Conservation (phyloP, 768 basidiomycete species). For the Amanita rimosa region DNA sequence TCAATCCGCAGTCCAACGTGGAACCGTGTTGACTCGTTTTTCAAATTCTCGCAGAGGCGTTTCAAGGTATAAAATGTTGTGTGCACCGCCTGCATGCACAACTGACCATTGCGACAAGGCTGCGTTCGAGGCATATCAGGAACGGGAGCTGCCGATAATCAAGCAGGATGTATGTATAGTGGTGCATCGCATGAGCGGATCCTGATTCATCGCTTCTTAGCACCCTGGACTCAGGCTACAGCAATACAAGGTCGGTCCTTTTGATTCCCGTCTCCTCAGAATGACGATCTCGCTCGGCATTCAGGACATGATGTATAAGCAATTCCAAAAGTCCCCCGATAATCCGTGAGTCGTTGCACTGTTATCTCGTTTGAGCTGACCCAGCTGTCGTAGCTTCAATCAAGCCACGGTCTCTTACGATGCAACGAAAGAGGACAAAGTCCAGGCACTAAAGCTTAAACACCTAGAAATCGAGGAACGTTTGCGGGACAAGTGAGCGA, state of each 20-base stretch:
- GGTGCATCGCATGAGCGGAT: slow-evolving; percentile 3
- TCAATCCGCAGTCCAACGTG: background rate
- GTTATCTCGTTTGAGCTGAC: background rate
- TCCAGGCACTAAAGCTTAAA: slow-evolving; percentile 62
- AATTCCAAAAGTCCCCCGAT: slow-evolving; percentile 94
- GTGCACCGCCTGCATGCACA: background rate
- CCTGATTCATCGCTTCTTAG: slow-evolving; percentile 22
- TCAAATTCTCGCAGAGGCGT: slow-evolving; percentile 45
- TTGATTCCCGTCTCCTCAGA: background rate
- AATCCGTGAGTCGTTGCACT: slow-evolving; percentile 59
- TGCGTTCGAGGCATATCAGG: slow-evolving; percentile 86
- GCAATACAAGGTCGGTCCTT: slow-evolving; percentile 64
- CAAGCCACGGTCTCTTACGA: slow-evolving; percentile 73
- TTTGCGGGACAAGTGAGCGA: slow-evolving; percentile 34
- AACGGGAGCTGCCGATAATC: slow-evolving; percentile 72
- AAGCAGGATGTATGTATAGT: slow-evolving; percentile 47
- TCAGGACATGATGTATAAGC: slow-evolving; percentile 81
- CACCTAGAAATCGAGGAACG: slow-evolving; percentile 54
- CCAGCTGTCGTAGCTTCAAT: slow-evolving; percentile 54
- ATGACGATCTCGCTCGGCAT: background rate
- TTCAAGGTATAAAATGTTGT: slow-evolving; percentile 53
- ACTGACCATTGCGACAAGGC: slow-evolving; percentile 29
- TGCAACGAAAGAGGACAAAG: slow-evolving; percentile 78
- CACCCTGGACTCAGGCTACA: slow-evolving; percentile 85
- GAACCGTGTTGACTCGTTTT: slow-evolving; percentile 8